These are phyloP conservation scores for Termitomyces sp. DNA, from an alignment of 768 basidiomycete species.

Conservation along the genomic window DNA sequence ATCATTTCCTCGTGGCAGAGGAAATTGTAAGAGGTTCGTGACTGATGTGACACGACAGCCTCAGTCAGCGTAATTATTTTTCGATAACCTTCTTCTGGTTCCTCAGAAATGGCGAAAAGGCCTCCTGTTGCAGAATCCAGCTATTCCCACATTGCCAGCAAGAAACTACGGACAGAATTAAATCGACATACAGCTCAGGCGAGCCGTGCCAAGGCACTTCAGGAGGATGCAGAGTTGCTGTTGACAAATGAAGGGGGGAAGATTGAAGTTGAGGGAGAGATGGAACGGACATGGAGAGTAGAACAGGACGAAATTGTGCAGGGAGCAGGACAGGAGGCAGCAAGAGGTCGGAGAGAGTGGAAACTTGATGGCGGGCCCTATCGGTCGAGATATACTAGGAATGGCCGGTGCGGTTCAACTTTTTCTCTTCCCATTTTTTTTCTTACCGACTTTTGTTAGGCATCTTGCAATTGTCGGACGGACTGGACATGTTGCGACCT, in stretches of 20 bases:
- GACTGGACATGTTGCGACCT: conserved; percentile 85
- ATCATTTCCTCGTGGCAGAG: too few relatives aligned
- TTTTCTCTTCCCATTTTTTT: not conserved
- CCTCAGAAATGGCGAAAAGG: conserved; percentile 18
- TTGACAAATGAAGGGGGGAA: conserved; percentile 64
- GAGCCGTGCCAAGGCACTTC: conserved; percentile 56
- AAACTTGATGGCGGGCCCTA: conserved; percentile 86
- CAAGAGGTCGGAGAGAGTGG: conserved; percentile 71
- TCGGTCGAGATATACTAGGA: conserved; percentile 79
- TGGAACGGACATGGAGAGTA: conserved; percentile 91
- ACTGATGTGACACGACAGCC: not conserved
- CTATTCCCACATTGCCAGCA: conserved; percentile 64
- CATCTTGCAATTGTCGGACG: conserved; percentile 84
- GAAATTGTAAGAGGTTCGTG: conserved; percentile 1
- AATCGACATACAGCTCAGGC: conserved; percentile 56
- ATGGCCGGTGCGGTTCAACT: conserved; percentile 66
- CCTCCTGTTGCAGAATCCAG: conserved; percentile 42
- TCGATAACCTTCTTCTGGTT: not conserved
- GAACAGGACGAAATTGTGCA: conserved; percentile 73
- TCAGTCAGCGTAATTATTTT: not conserved
- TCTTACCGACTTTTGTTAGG: conserved; percentile 32
- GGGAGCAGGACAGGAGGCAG: conserved; percentile 70
- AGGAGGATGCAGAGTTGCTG: conserved; percentile 73
- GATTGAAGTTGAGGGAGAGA: conserved; percentile 70
- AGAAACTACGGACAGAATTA: conserved; percentile 71